Evolutionary conservation across 1,284 basidiomycete species (phyloP).

Genomic region (Ceratobasidium sp.): DNA sequence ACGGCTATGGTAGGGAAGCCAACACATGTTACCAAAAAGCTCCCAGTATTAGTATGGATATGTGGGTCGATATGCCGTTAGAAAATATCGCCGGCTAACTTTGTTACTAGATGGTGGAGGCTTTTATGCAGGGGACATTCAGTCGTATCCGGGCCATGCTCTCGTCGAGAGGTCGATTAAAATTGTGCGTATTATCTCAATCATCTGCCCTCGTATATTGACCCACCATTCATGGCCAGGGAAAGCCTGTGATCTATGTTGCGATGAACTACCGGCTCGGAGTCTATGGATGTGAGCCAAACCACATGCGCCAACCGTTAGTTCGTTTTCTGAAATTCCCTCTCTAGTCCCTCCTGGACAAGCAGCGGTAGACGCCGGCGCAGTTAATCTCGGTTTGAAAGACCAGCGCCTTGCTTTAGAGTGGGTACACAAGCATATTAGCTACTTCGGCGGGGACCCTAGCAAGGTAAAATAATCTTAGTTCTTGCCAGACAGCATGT

Average conservation of each 20-base stretch:
- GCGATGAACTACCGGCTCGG: constrained; percentile 62
- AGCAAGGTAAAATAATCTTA: constrained; percentile 52
- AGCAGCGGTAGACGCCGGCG: constrained; percentile 50
- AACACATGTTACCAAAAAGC: constrained; percentile 17
- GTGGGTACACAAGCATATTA: constrained; percentile 64
- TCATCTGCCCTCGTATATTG: neutral
- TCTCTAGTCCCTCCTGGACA: constrained; percentile 53
- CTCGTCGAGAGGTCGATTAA: constrained; percentile 1
- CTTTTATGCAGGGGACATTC: neutral
- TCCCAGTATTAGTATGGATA: constrained; percentile 46
- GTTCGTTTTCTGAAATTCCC: constrained; percentile 23
- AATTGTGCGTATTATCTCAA: neutral
- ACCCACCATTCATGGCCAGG: constrained; percentile 40
- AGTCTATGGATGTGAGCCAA: constrained; percentile 42
- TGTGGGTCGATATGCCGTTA: constrained; percentile 20
- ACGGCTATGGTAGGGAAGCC: constrained; percentile 24
- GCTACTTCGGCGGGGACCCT: constrained; percentile 62
- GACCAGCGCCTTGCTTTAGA: constrained; percentile 62
- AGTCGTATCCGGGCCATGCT: constrained; percentile 2
- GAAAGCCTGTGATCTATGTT: constrained; percentile 59
- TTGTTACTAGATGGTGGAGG: constrained; percentile 34
- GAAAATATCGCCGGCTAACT: neutral
- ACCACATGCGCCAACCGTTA: constrained; percentile 1
- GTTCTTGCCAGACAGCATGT: neutral
- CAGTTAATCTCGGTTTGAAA: constrained; percentile 55